Evolutionary conservation across 1,139 yeast genomes (phyloP), one percentile per base, ranked within the genome.

Genomic region (Candida albicans): DNA sequence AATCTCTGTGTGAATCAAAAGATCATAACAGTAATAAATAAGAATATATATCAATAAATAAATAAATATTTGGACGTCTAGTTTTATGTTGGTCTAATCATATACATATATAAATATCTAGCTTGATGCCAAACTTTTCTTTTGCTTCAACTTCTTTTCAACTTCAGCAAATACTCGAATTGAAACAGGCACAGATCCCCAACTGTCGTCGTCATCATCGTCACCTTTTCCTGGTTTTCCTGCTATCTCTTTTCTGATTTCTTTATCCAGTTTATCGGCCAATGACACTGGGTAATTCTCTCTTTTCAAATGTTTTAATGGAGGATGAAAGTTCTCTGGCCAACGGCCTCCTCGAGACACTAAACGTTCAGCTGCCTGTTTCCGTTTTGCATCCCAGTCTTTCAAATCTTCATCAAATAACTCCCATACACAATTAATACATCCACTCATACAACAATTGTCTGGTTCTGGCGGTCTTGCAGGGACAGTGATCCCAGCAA

Each of bases 371-470:
- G 85, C 87, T 0, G 96, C 97, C 47, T 71, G 62, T 39, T 65
- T 64, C 29, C 96, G 71, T 54, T 73, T 67, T 1, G 52, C 60
- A 55, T 81, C 79, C 96, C 96, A 93, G 25, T 89, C 90, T 52
- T 81, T 83, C 40, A 91, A 57, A 60, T 93, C 98, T 43, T 91
- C 97, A 53, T 86, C 84, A 62, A 81, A 93, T 45, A 87, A 68
- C 55, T 91, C 97, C 98, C 98, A 93, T 1, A 93, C 98, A 64
- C 99, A 93, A 63, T 91, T 88, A 33, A 89, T 82, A 62, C 99
- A 93, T 1, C 99, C 99, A 51, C 95, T 84, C 96, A 90, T 90
- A 62, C 99, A 93, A 62, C 99, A 93, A 62, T 91, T 90, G 56
- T 90, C 96, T 2, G 98, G 98, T 56, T 89, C 96, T 5, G 69